Percentiles rank a stretch among this genome's conserved stretches.
Evolutionary conservation across 441 rosid species (phyloP).

Genomic region (Geranium incanum): DNA sequence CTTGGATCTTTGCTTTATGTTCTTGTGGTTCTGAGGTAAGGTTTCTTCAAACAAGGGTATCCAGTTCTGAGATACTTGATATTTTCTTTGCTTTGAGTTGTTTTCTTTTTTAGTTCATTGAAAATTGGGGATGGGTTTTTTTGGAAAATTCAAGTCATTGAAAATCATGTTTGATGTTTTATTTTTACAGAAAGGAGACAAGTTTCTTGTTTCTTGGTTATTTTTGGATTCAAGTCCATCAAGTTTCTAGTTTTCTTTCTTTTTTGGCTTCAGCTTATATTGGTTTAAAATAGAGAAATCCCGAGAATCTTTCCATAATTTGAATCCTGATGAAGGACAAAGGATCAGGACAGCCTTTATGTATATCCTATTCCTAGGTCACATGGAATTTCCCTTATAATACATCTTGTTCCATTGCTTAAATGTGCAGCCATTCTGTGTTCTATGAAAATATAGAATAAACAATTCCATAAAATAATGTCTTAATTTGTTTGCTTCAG

Average conservation of each 20-base stretch:
- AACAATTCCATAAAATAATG: constrained; percentile 34
- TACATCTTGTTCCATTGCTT: constrained; percentile 28
- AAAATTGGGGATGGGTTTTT: not conserved
- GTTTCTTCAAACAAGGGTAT: not conserved
- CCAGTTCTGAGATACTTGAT: not conserved
- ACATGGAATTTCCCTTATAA: constrained; percentile 47
- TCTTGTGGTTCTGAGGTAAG: not conserved
- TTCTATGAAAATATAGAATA: constrained; percentile 25
- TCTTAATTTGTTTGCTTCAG: constrained; percentile 38
- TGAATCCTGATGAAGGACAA: constrained; percentile 33
- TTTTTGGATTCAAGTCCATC: not conserved
- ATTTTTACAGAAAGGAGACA: constrained; percentile 9
- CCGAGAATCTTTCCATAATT: constrained; percentile 16
- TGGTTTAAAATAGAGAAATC: not conserved
- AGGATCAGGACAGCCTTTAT: constrained; percentile 38
- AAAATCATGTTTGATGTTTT: not conserved
- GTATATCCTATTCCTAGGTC: constrained; percentile 44
- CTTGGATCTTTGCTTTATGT: not conserved
- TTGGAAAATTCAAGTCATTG: not conserved
- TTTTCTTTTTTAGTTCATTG: not conserved
- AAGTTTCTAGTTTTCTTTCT: constrained; percentile 15
- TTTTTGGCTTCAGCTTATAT: not conserved
- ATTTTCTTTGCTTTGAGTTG: not conserved
- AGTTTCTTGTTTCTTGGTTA: constrained; percentile 30
- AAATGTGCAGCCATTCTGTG: constrained; percentile 27